Base-by-base conservation (phyloP, 768 basidiomycete species). In the Phylloporus sp. region DNA sequence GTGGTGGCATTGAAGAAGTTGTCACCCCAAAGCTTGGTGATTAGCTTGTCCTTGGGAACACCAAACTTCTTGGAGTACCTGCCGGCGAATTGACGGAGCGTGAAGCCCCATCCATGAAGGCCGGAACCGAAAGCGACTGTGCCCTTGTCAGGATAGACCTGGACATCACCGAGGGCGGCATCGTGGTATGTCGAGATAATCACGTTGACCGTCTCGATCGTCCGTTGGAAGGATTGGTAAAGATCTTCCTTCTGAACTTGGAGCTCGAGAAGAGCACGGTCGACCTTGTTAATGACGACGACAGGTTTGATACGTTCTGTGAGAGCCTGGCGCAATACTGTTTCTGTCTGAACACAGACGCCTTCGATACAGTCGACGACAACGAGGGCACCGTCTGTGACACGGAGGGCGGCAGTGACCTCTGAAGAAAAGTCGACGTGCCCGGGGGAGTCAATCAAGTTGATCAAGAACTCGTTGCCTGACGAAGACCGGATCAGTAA, bases 371-470 rank as follows among this genome's bases (percentile, higher is more conserved):
- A 96, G 71, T 99, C 96, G 64, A 99, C 96, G 69, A 99, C 96
- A 62, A 99, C 96, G 58, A 99, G 87, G 50, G 96, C 96, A 77
- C 95, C 96, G 56, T 99, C 96, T 54, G 96, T 99, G 63, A 99
- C 96, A 75, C 96, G 96, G 66, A 99, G 91, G 56, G 96, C 96
- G 52, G 96, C 96, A 3, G 96, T 99, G 61, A 99, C 96, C 73
- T 99, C 96, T 42, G 96, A 98, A 27, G 96, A 99, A 79, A 99
- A 99, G 71, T 99, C 96, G 71, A 99, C 96, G 82, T 99, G 96
- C 62, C 96, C 96, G 44, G 96, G 96, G 8, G 94, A 97, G 69
- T 99, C 96, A 76, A 99, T 98, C 75, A 99, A 74, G 76, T 99
- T 99, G 79, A 99, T 97, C 80, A 99, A 81, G 81, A 99, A 99